These are phyloP conservation scores for Teratosphaeria epicoccoides DNA, from an alignment of 2,329 filamentous ascomycete genomes.

Conservation along the genomic window DNA sequence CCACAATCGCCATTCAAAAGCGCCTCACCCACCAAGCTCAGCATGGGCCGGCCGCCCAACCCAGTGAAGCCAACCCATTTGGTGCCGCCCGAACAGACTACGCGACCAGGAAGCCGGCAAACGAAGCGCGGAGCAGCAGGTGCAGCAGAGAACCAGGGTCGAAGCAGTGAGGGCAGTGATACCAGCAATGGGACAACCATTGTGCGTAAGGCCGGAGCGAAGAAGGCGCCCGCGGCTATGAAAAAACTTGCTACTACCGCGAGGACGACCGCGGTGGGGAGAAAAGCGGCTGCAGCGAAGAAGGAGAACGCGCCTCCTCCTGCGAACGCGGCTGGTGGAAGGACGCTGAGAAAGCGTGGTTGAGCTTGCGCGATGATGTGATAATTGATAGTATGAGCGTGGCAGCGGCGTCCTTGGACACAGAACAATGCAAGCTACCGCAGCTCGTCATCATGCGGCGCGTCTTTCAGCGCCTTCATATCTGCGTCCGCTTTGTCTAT, in stretches of 20 bases:
- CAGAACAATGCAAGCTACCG: not conserved
- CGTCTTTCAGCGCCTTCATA: slow-evolving; percentile 4
- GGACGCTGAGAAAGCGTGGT: slow-evolving; percentile 24
- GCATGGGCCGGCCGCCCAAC: slow-evolving; percentile 50
- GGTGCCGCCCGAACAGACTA: slow-evolving; percentile 18
- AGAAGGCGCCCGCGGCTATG: slow-evolving; percentile 29
- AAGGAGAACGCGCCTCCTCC: slow-evolving; percentile 13
- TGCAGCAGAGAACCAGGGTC: slow-evolving; percentile 17
- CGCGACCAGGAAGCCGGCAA: not conserved
- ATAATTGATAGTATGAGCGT: not conserved
- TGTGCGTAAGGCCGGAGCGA: slow-evolving; percentile 34
- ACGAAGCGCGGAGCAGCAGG: slow-evolving; percentile 22
- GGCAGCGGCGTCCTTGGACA: not conserved
- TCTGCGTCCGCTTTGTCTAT: slow-evolving; percentile 41
- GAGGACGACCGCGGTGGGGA: slow-evolving; percentile 18
- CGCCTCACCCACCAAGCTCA: slow-evolving; percentile 42
- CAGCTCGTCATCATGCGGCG: not conserved
- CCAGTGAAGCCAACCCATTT: slow-evolving; percentile 39
- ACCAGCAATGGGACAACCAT: slow-evolving; percentile 51
- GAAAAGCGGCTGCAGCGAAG: slow-evolving; percentile 31
- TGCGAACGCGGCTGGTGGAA: slow-evolving; percentile 13
- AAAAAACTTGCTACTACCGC: slow-evolving; percentile 28
- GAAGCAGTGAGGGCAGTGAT: slow-evolving; percentile 45
- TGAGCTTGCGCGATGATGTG: slow-evolving; percentile 1
- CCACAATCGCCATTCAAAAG: slow-evolving; percentile 45